Base-by-base conservation (phyloP, 169 alveolate species). In the Neospora caninum region DNA sequence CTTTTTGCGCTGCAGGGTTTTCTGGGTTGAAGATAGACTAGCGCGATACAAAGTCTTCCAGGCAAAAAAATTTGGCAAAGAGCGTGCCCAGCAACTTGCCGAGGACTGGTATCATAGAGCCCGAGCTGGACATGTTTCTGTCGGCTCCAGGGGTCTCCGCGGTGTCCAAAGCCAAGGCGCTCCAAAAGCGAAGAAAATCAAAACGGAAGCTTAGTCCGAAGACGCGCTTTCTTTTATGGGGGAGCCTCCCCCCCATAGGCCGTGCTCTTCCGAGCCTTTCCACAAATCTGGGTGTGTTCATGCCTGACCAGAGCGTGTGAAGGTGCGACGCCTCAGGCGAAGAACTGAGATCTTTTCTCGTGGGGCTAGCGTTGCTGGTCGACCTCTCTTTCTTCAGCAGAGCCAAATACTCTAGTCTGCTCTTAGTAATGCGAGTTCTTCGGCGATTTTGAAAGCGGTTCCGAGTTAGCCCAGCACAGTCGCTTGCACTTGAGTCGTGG, bases 41-140 rank as follows among this genome's bases (percentile, higher is more conserved):
- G 95, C 95, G 13, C 54, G 95, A 58, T 93, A 93, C 80, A 93
- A 93, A 31, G 95, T 93, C 64, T 93, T 93, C 38, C 95, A 93
- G 93, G 89, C 95, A 42, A 93, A 93, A 87, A 93, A 93, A 64
- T 93, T 93, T 38, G 95, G 95, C 34, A 93, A 93, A 20, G 95
- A 93, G 39, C 89, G 95, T 36, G 95, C 95, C 83, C 95, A 93
- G 91, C 95, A 93, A 53, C 95, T 93, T 13, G 95, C 95, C 69
- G 84, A 86, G 70, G 95, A 93, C 92, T 93, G 95, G 95, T 92
- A 69, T 42, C 95, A 64, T 83, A 88, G 95, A 41, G 95, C 95
- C 4, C 78, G 91, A 88, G 88, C 95, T 54, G 95, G 95, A 39
- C 92, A 91, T 34, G 91, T 93, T 13, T 88, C 78, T 83, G 95